Conservation (phyloP, 176 grass and related monocot genomes). For the Avena atlantica region DNA sequence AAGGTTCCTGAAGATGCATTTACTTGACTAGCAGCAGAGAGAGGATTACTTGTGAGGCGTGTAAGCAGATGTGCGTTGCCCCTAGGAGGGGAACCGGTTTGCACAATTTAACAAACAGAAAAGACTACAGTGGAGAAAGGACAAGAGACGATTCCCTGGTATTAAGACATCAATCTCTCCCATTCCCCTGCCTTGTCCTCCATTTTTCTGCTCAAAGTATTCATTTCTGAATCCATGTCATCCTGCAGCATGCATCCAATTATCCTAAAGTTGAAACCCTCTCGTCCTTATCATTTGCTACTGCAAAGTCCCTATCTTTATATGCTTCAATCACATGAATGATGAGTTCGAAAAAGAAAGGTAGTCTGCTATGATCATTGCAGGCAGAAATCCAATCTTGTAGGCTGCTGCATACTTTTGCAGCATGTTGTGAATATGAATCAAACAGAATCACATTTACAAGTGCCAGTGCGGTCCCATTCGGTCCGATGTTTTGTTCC, state of each 20-base stretch:
- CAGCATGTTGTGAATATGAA: constrained; percentile 45
- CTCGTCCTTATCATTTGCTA: constrained; percentile 53
- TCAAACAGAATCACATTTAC: constrained; percentile 29
- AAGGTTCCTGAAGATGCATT: constrained; percentile 43
- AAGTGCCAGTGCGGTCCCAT: constrained; percentile 48
- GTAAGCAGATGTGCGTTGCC: constrained; percentile 36
- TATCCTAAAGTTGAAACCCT: constrained; percentile 45
- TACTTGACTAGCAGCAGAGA: constrained; percentile 43
- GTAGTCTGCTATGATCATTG: constrained; percentile 53
- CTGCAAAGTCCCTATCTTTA: constrained; percentile 48
- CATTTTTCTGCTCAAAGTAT: constrained; percentile 37
- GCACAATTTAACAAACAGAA: constrained; percentile 54
- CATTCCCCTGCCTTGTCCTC: constrained; percentile 42
- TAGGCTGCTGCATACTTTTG: constrained; percentile 42
- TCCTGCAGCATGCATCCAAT: constrained; percentile 49
- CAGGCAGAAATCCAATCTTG: constrained; percentile 49
- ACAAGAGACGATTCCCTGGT: constrained; percentile 56
- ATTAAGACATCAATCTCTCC: constrained; percentile 58
- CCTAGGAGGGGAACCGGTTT: constrained; percentile 55
- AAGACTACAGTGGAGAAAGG: constrained; percentile 57
- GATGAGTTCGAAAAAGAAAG: constrained; percentile 55
- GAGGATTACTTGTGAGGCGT: constrained; percentile 48
- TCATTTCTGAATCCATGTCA: constrained; percentile 46
- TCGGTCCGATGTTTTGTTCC: constrained; percentile 43
- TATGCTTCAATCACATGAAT: constrained; percentile 55